phyloP scores from a whole-genome alignment of 1,284 basidiomycete genomes.

The Pulchroboletus neoregius region DNA sequence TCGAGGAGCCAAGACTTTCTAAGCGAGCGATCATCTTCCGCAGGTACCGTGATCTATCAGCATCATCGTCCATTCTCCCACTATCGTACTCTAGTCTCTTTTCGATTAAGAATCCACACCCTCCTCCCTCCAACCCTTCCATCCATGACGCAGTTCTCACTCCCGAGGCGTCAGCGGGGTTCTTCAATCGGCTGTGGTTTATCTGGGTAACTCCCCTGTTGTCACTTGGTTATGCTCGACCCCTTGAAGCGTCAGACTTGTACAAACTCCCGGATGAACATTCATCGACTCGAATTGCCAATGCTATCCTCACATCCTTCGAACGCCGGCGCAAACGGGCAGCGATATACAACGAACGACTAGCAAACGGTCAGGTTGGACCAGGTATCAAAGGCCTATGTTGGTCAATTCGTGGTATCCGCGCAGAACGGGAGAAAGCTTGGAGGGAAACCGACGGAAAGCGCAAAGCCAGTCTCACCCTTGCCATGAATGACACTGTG shows the following conservation, averaged over 20 bases:
- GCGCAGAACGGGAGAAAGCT: conserved; percentile 51
- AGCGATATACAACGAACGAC: conserved; percentile 63
- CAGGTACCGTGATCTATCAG: conserved; percentile 7
- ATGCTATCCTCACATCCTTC: conserved; percentile 63
- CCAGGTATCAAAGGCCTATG: conserved; percentile 51
- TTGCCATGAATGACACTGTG: conserved; percentile 80
- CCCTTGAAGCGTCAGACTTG: conserved; percentile 81
- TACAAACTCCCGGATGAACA: conserved; percentile 74
- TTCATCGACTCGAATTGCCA: conserved; percentile 55
- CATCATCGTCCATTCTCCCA: not conserved
- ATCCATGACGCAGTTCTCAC: conserved; percentile 45
- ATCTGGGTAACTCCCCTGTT: conserved; percentile 77
- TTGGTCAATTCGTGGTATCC: conserved; percentile 59
- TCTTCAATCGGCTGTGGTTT: conserved; percentile 44
- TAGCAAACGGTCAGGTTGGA: conserved; percentile 62
- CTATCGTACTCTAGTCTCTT: conserved; percentile 18
- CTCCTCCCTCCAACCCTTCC: conserved; percentile 40
- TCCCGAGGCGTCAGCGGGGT: conserved; percentile 46
- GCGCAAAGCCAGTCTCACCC: conserved; percentile 63
- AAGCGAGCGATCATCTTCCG: not conserved
- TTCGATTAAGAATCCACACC: conserved; percentile 18
- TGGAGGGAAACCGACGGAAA: conserved; percentile 67
- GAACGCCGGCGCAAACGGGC: conserved; percentile 58
- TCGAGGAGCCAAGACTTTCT: not conserved
- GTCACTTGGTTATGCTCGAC: conserved; percentile 63